Evolutionary conservation across 257 asterid genomes (phyloP).

Genomic region (Catharanthus roseus): DNA sequence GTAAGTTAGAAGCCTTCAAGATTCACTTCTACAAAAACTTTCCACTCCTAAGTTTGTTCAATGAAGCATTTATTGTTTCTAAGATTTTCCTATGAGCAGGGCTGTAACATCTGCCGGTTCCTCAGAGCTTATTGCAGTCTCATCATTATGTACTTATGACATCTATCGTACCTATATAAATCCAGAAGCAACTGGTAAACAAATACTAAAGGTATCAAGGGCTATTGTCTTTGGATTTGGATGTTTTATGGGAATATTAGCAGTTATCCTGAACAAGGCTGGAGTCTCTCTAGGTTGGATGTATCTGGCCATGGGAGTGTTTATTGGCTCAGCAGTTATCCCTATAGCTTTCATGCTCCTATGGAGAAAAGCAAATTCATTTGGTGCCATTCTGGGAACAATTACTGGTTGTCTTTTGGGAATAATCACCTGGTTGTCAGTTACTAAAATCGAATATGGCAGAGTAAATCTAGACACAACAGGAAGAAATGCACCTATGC

Average conservation of each 20-base stretch:
- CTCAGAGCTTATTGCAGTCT: constrained; percentile 83
- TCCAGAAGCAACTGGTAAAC: constrained; percentile 75
- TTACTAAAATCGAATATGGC: constrained; percentile 65
- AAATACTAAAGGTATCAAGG: constrained; percentile 70
- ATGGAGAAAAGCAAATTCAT: constrained; percentile 76
- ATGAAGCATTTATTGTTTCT: background rate
- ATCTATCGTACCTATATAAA: constrained; percentile 80
- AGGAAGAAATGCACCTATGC: constrained; percentile 88
- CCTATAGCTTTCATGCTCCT: constrained; percentile 94
- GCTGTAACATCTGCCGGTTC: constrained; percentile 98
- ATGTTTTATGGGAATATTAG: constrained; percentile 80
- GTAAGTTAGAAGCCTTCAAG: constrained; percentile 33
- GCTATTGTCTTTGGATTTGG: constrained; percentile 56
- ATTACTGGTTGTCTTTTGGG: constrained; percentile 68
- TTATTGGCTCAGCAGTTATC: constrained; percentile 81
- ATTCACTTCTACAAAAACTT: background rate
- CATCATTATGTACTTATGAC: constrained; percentile 84
- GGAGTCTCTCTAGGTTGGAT: constrained; percentile 93
- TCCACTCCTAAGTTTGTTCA: background rate
- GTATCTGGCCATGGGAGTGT: constrained; percentile 88
- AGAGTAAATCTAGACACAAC: constrained; percentile 81
- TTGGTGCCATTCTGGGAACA: constrained; percentile 74
- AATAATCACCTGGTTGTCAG: constrained; percentile 73
- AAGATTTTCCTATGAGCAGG: constrained; percentile 38
- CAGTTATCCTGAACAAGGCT: constrained; percentile 74